Evolutionary conservation across 345 rosid species (phyloP), one percentile per base, ranked within the genome.

Genomic region (Moricandia moricandioides): DNA sequence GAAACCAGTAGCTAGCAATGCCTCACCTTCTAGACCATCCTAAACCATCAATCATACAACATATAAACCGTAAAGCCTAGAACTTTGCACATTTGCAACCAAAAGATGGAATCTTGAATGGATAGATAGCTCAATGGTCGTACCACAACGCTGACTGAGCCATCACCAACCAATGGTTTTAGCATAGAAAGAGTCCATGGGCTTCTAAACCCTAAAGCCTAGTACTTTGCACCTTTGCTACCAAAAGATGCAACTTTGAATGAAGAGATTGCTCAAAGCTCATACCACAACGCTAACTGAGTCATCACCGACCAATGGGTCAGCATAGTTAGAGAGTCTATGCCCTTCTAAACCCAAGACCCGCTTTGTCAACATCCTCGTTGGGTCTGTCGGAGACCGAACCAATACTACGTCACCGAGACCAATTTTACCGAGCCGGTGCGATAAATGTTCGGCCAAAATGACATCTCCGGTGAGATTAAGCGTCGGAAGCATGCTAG

Each of bases 401-500:
- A 91, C 88, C 75, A 91, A 70, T 8, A 91, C 89, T 67, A 91
- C 69, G 49, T 93, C 97, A 7, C 98, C 98, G 3, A 84, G 77
- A 3, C 86, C 81, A 40, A 91, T 72, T 73, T 80, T 83, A 40
- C 89, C 88, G 18, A 89, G 34, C 51, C 91, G 79, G 67, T 85
- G 96, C 2, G 98, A 89, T 34, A 88, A 40, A 78, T 80, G 84
- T 60, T 91, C 96, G 8, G 88, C 82, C 11, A 88, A 51, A 29
- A 91, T 61, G 14, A 91, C 88, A 76, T 91, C 96, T 2, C 96
- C 96, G 2, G 85, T 74, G 4, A 84, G 77, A 73, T 88, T 88
- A 75, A 91, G 82, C 26, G 96, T 88, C 21, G 96, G 96, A 51
- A 91, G 87, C 96, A 91, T 91, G 73, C 96, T 91, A 3, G 90